Evolutionary conservation across 257 asterid genomes (phyloP), one percentile per base, ranked within the genome.

Genomic region (Forsythia viridissima): DNA sequence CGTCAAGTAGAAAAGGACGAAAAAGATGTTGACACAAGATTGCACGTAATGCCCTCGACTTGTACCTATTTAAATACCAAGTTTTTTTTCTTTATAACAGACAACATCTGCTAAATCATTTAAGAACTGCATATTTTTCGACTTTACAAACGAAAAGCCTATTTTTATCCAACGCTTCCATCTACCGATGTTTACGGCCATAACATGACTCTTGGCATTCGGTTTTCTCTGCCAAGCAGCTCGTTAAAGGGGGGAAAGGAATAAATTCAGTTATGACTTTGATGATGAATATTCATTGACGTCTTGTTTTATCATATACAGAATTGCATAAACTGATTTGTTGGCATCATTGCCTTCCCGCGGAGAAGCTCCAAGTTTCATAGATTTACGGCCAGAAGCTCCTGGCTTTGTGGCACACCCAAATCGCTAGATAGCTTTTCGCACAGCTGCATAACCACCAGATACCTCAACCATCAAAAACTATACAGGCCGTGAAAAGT

Each of bases 401-500:
- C 88, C 82, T 84, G 85, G 78, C 87, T 86, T 81, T 70, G 86
- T 7, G 92, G 81, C 69, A 90, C 96, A 40, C 97, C 96, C 89
- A 96, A 87, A 82, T 96, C 97, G 76, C 76, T 83, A 0, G 97
- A 87, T 77, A 96, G 88, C 85, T 80, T 95, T 81, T 88, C 84
- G 72, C 99, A 95, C 83, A 95, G 78, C 99, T 95, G 97, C 88
- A 82, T 21, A 61, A 76, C 42, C 61, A 15, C 71, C 70, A 37
- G 21, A 59, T 15, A 59, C 34, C 13, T 38, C 21, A 34, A 52
- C 51, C 46, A 76, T 80, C 15, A 74, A 72, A 77, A 38, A 57
- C 38, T 38, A 15, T 13, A 43, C 24, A 36, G 71, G 70, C 16
- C 34, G 3, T 38, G 20, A 9, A 44, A 39, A 63, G 70, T 30